A percentile compares a stretch with the other conserved stretches of the same genome.
These are phyloP conservation scores for Lolium multiflorum DNA, from an alignment of 176 grass and related monocot species.

Conservation along the genomic window DNA sequence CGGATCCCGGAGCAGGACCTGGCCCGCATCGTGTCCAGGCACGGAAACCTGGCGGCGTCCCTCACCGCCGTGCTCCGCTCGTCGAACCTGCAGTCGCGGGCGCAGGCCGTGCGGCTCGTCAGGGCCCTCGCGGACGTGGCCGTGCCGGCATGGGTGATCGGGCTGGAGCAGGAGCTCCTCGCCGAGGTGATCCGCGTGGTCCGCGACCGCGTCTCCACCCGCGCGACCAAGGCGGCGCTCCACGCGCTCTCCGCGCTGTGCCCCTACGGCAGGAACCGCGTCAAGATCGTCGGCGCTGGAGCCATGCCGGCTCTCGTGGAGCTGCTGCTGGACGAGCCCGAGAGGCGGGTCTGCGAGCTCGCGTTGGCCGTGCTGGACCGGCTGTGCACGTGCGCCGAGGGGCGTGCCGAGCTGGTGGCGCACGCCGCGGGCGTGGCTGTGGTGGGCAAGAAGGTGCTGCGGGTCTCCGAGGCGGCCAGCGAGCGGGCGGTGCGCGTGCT, in stretches of 20 bases:
- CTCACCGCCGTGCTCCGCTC: slow-evolving; percentile 63
- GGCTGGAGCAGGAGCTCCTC: slow-evolving; percentile 52
- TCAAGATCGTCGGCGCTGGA: slow-evolving; percentile 66
- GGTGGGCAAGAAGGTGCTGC: slow-evolving; percentile 69
- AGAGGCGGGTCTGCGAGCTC: slow-evolving; percentile 67
- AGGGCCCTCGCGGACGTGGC: slow-evolving; percentile 52
- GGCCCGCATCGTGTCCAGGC: slow-evolving; percentile 38
- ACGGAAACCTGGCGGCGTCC: slow-evolving; percentile 51
- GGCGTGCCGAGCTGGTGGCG: slow-evolving; percentile 68
- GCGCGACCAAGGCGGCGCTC: slow-evolving; percentile 65
- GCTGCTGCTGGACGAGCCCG: slow-evolving; percentile 70
- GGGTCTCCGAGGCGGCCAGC: slow-evolving; percentile 66
- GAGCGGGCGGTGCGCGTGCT: slow-evolving; percentile 82
- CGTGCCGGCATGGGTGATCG: slow-evolving; percentile 52
- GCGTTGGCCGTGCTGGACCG: slow-evolving; percentile 69
- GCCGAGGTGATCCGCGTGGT: slow-evolving; percentile 64
- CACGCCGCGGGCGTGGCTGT: slow-evolving; percentile 76
- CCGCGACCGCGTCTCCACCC: slow-evolving; percentile 57
- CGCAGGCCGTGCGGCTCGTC: slow-evolving; percentile 59
- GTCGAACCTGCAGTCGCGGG: slow-evolving; percentile 56
- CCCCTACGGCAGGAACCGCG: slow-evolving; percentile 63
- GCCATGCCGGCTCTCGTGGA: slow-evolving; percentile 64
- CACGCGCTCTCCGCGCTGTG: slow-evolving; percentile 57
- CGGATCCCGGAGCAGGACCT: slow-evolving; percentile 68
- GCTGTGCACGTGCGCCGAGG: slow-evolving; percentile 88